phyloP scores from a whole-genome alignment of 2,329 filamentous ascomycete species.

The Scedosporium aurantiacum region DNA sequence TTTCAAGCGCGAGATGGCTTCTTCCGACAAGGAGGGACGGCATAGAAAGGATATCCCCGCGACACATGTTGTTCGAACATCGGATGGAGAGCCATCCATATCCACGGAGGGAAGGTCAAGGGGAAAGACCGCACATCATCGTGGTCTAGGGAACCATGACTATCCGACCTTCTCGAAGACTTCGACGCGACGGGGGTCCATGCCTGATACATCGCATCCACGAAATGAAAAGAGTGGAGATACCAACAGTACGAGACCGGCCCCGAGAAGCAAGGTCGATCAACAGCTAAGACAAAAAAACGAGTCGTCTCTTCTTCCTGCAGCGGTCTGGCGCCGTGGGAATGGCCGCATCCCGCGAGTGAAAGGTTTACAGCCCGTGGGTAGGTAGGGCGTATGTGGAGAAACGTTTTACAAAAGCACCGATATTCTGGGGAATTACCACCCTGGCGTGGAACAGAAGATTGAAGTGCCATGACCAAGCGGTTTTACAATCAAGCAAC shows the following conservation, averaged over 20 bases:
- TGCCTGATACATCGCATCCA: neutral
- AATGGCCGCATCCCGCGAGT: neutral
- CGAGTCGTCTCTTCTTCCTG: neutral
- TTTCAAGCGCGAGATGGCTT: neutral
- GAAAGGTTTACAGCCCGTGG: neutral
- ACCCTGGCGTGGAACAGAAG: neutral
- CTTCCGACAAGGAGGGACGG: neutral
- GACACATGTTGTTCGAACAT: neutral
- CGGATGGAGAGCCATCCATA: neutral
- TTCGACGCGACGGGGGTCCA: neutral
- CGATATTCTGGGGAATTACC: neutral
- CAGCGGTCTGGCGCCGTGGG: neutral
- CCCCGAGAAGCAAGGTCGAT: slow-evolving; percentile 5
- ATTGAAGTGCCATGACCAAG: neutral
- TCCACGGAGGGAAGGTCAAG: neutral
- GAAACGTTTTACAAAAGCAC: neutral
- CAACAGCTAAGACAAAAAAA: neutral
- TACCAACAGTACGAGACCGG: slow-evolving; percentile 1
- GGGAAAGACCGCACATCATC: neutral
- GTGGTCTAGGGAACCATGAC: neutral
- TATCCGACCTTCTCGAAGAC: neutral
- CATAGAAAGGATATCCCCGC: slow-evolving; percentile 1
- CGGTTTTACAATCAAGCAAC: neutral
- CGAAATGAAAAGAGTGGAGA: neutral
- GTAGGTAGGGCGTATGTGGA: neutral